These are phyloP conservation scores for Microbotryum violaceum DNA, from an alignment of 1,284 basidiomycete species.

Conservation along the genomic window DNA sequence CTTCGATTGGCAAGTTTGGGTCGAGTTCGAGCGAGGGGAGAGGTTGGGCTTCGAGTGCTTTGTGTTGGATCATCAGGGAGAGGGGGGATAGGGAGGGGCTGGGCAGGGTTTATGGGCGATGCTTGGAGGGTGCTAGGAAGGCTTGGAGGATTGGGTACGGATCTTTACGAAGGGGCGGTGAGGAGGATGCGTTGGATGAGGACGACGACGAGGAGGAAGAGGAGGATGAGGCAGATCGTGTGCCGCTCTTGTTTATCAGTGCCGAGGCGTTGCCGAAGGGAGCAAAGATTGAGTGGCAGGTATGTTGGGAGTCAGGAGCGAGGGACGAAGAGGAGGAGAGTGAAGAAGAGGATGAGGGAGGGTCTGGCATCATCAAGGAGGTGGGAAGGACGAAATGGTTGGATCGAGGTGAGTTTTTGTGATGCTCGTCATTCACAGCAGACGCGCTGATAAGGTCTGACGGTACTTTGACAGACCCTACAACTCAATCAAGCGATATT, in stretches of 20 bases:
- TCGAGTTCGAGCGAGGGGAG: constrained; percentile 3
- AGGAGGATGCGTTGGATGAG: neutral
- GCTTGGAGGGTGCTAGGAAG: neutral
- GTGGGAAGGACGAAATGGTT: no score
- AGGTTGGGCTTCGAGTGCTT: no score
- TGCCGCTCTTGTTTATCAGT: constrained; percentile 57
- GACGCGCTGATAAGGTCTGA: no score
- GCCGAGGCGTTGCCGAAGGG: constrained; percentile 67
- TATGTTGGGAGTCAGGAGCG: constrained; percentile 41
- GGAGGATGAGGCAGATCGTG: neutral
- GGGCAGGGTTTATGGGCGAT: neutral
- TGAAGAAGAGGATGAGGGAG: neutral
- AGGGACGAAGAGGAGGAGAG: constrained; percentile 2
- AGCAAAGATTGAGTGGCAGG: constrained; percentile 52
- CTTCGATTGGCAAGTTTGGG: neutral
- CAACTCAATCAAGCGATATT: no score
- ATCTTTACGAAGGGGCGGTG: neutral
- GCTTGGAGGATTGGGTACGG: neutral
- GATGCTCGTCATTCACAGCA: no score
- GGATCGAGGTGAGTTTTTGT: no score
- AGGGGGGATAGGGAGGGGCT: neutral
- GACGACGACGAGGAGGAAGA: neutral
- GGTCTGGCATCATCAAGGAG: no score
- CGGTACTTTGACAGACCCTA: no score
- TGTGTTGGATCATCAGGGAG: constrained; percentile 4